Evolutionary conservation across 129 eudicot species (phyloP).

Genomic region (Saposhnikovia divaricata): DNA sequence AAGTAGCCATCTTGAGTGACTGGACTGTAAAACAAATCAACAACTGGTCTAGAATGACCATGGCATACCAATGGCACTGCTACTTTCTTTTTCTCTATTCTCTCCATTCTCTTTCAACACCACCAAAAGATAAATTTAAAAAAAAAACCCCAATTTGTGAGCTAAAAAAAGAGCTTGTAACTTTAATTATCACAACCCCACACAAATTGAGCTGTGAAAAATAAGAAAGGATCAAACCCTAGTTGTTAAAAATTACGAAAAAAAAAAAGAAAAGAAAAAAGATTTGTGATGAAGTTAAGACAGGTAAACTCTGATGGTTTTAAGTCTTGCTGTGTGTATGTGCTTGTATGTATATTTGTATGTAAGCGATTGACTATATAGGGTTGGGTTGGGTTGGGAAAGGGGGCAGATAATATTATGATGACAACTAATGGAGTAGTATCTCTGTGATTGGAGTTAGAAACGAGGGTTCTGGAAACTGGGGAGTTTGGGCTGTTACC

Average conservation of each 20-base stretch:
- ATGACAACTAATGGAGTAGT: too few relatives aligned
- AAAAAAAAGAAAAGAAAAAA: too few relatives aligned
- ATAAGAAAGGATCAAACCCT: neutral
- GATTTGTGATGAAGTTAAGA: neutral
- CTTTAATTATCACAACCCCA: neutral
- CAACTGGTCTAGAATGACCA: slow-evolving; percentile 72
- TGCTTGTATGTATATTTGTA: neutral
- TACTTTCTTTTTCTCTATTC: slow-evolving; percentile 57
- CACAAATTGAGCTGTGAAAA: neutral
- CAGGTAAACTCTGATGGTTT: neutral
- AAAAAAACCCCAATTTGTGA: neutral
- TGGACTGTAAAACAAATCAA: slow-evolving; percentile 68
- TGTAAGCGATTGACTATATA: neutral
- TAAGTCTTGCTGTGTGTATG: neutral
- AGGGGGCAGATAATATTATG: neutral
- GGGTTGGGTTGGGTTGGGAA: neutral
- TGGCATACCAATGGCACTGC: slow-evolving; percentile 63
- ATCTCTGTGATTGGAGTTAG: neutral
- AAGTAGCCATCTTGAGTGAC: slow-evolving; percentile 61
- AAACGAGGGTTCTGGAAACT: slow-evolving; percentile 2
- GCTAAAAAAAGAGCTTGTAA: neutral
- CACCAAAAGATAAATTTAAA: too few relatives aligned
- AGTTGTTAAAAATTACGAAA: neutral
- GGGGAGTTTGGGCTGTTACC: neutral
- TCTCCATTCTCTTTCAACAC: slow-evolving; percentile 24